Evolutionary conservation across 352 stramenopile species (phyloP), one percentile per base, ranked within the genome.

Genomic region (Phytophthora aleatoria): DNA sequence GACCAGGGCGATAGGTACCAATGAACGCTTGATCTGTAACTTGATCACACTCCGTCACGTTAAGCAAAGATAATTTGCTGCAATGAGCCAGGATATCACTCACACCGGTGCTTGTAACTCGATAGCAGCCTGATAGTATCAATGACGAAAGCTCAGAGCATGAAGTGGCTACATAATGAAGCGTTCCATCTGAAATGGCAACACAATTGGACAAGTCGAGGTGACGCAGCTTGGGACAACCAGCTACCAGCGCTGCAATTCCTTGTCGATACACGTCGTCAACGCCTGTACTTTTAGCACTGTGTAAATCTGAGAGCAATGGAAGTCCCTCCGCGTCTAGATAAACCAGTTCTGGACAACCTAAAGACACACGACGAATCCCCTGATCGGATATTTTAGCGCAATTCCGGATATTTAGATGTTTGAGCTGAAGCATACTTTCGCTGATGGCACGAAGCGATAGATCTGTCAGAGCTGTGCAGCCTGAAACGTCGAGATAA

Each of bases 391-490:
- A 82, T 2, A 94, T 55, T 24, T 77, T 70, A 50, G 56, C 44
- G 45, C 83, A 92, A 38, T 81, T 62, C 13, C 57, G 60, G 10
- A 94, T 64, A 16, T 50, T 77, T 11, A 95, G 39, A 30, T 77
- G 51, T 16, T 61, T 53, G 0, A 95, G 81, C 44, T 87, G 83
- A 4, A 90, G 44, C 42, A 87, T 73, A 36, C 77, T 79, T 63
- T 98, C 92, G 35, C 83, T 87, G 13, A 98, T 74, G 9, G 85
- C 77, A 28, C 91, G 84, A 50, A 98, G 58, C 1, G 87, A 86
- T 12, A 88, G 60, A 64, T 98, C 96, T 0, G 92, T 96, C 13
- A 98, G 59, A 60, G 97, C 94, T n/a, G 47, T 56, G 62, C 92
- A 98, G 2, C 81, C 83, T 1, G 76, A 76, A 30, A 98, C 45